Percentiles rank a stretch among this genome's conserved stretches.
These are phyloP conservation scores for Tuber calosporum DNA, from an alignment of 495 filamentous ascomycete species.

Conservation along the genomic window DNA sequence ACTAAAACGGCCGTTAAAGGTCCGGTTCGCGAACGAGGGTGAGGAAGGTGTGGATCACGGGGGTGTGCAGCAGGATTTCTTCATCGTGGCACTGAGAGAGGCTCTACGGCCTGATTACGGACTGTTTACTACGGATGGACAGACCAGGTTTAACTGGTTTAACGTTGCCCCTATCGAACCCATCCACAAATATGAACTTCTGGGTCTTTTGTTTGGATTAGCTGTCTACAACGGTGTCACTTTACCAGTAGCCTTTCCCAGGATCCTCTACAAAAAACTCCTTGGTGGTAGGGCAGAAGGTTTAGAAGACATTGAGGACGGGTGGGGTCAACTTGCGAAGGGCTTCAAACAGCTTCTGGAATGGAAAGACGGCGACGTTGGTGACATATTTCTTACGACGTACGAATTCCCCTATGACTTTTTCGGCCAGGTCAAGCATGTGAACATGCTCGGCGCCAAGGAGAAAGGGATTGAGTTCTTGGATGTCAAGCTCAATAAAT, in stretches of 20 bases:
- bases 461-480: slow-evolving; percentile 26
- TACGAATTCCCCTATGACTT: slow-evolving; percentile 78
- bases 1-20: slow-evolving; percentile 75
- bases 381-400: slow-evolving; percentile 68
- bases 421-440: slow-evolving; percentile 52
- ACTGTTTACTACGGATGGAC: slow-evolving; percentile 66
- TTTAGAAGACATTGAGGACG: slow-evolving; percentile 69
- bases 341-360: slow-evolving; percentile 62
- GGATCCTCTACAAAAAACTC: slow-evolving; percentile 72
- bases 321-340: slow-evolving; percentile 72
- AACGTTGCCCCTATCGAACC: slow-evolving; percentile 70
- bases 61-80: slow-evolving; percentile 93
- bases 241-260: slow-evolving; percentile 79
- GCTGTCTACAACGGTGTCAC: slow-evolving; percentile 94
- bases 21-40: slow-evolving; percentile 73
- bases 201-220: slow-evolving; percentile 77
- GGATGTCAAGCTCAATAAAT: slow-evolving; percentile 23
- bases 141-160: slow-evolving; percentile 78
- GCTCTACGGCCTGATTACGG: slow-evolving; percentile 69
- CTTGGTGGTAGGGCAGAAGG: slow-evolving; percentile 51
- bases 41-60: slow-evolving; percentile 91
- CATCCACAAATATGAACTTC: slow-evolving; percentile 79
- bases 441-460: slow-evolving; percentile 50
- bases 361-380: slow-evolving; percentile 74
- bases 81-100: slow-evolving; percentile 70